These are phyloP conservation scores for Claviceps fusiformis DNA, from an alignment of 2,329 filamentous ascomycete species.

Conservation along the genomic window DNA sequence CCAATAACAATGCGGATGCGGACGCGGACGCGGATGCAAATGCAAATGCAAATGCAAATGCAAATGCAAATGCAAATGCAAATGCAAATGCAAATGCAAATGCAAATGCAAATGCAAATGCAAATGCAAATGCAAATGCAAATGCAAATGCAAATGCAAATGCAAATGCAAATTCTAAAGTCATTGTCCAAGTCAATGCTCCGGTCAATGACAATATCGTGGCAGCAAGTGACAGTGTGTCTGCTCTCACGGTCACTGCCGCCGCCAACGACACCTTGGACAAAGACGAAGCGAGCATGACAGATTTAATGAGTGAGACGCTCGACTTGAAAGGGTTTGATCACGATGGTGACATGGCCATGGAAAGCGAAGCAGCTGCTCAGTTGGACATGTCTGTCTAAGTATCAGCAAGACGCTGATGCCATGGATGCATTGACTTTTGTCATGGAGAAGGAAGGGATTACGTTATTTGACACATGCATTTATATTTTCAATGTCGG, in stretches of 20 bases:
- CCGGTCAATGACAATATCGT: not conserved
- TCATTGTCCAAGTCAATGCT: slow-evolving; percentile 23
- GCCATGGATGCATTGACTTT: not conserved
- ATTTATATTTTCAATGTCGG: no score
- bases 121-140: no score
- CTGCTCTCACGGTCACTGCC: not conserved
- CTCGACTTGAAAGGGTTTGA: slow-evolving; percentile 18
- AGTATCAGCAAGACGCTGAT: not conserved
- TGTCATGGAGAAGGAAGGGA: no score
- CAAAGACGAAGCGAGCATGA: slow-evolving; percentile 8
- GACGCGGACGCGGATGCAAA: no score
- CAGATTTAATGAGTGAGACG: slow-evolving; percentile 16
- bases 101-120: no score
- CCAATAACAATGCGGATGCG: slow-evolving; percentile 23
- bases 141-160: no score
- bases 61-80: no score
- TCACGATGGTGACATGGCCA: slow-evolving; percentile 11
- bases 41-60: no score
- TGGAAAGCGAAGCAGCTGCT: slow-evolving; percentile 4
- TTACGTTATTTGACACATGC: not conserved
- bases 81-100: no score
- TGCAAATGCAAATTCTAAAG: no score
- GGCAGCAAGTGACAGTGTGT: not conserved
- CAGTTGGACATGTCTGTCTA: slow-evolving; percentile 2
- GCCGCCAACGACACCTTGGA: not conserved